Evolutionary conservation across 139 green algal species (phyloP).

Genomic region (Ostreobium quekettii): DNA sequence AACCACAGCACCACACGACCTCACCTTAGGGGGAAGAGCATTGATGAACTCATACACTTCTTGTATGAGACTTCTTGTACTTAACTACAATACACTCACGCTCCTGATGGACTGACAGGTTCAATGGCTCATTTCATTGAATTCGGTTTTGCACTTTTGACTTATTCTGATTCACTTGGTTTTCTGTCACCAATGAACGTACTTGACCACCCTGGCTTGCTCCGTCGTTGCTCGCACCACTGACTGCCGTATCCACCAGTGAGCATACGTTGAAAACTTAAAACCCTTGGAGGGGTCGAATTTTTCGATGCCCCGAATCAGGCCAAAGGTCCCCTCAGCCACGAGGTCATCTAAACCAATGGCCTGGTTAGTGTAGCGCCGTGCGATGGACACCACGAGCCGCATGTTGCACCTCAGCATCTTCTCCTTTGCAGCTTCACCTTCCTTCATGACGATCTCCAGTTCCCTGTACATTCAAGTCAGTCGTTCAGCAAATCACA

Average conservation of each 20-base stretch:
- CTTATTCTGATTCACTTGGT: too few species aligned
- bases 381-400: constrained; percentile 84
- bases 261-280: constrained; percentile 94
- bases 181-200: too few species aligned
- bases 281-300: constrained; percentile 85
- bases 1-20: neutral
- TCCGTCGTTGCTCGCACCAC: constrained; percentile 50
- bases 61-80: neutral
- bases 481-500: too few species aligned
- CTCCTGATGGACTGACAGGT: neutral
- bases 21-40: neutral
- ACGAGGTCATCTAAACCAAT: constrained; percentile 63
- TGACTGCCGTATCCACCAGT: constrained; percentile 95
- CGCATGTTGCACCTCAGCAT: constrained; percentile 91
- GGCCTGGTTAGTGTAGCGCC: constrained; percentile 62
- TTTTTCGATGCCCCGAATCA: constrained; percentile 77
- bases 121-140: neutral
- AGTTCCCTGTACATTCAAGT: constrained; percentile 27
- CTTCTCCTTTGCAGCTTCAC: constrained; percentile 52
- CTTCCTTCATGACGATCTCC: constrained; percentile 27
- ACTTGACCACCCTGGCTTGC: constrained; percentile 54
- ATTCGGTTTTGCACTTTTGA: constrained; percentile 1
- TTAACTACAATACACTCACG: neutral
- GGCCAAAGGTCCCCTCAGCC: constrained; percentile 67
- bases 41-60: neutral